Evolutionary conservation across 2,329 filamentous ascomycete genomes (phyloP).

Genomic region (Pyricularia sp.): DNA sequence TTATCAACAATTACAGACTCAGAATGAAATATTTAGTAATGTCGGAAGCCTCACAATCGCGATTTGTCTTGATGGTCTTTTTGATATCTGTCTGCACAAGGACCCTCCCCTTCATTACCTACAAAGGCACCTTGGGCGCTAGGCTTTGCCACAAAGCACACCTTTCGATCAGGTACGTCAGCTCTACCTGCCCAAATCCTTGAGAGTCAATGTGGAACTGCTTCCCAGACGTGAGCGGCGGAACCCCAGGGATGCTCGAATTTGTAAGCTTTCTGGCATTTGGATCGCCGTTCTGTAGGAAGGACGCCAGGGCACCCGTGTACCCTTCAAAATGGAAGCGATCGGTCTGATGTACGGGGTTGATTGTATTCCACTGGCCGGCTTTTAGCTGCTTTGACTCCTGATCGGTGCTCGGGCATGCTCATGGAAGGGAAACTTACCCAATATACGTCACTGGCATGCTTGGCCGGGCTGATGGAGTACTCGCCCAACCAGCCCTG

Average conservation of each 20-base stretch:
- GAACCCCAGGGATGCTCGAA: constrained; percentile 30
- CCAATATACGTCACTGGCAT: constrained; percentile 48
- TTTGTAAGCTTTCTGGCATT: constrained; percentile 46
- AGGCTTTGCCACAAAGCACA: constrained; percentile 45
- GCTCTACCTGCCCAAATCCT: constrained; percentile 30
- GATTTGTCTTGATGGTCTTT: background rate
- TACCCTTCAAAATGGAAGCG: constrained; percentile 46
- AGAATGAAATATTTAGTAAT: background rate
- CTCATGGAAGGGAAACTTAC: constrained; percentile 23
- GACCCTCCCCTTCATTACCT: background rate
- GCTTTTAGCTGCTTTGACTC: background rate
- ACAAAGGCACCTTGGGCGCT: constrained; percentile 36
- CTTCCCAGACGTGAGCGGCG: constrained; percentile 26
- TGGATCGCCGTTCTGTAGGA: constrained; percentile 49
- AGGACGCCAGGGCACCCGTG: constrained; percentile 48
- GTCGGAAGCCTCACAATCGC: background rate
- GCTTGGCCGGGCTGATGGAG: constrained; percentile 47
- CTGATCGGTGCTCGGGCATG: no score
- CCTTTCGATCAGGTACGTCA: constrained; percentile 29
- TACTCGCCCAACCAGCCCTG: constrained; percentile 49
- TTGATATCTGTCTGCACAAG: background rate
- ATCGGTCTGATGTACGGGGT: constrained; percentile 39
- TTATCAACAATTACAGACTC: background rate
- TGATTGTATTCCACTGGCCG: constrained; percentile 46
- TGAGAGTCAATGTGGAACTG: constrained; percentile 41